A percentile compares a stretch with the other conserved stretches of the same genome.
These are phyloP conservation scores for Akanthomyces lecanii DNA, from an alignment of 2,329 filamentous ascomycete genomes.

Conservation along the genomic window DNA sequence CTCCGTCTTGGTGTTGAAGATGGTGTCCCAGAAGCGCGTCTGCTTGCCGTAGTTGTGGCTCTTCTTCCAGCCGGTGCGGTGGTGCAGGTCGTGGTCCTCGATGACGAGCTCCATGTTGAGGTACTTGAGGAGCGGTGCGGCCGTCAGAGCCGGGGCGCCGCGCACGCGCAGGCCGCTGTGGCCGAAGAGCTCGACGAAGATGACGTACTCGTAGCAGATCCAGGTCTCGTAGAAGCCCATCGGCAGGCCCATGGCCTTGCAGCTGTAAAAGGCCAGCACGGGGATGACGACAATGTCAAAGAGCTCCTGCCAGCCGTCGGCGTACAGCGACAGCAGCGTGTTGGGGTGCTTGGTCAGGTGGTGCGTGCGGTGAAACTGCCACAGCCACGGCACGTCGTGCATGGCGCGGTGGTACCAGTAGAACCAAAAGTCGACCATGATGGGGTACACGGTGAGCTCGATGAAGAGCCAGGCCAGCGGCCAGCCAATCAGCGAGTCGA, in stretches of 20 bases:
- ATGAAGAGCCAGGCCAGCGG: slow-evolving; percentile 34
- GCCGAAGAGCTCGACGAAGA: slow-evolving; percentile 35
- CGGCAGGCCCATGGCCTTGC: slow-evolving; percentile 33
- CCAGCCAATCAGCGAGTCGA: slow-evolving; percentile 16
- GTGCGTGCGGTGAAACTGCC: slow-evolving; percentile 42
- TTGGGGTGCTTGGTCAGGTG: slow-evolving; percentile 43
- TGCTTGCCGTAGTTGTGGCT: slow-evolving; percentile 38
- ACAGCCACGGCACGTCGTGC: slow-evolving; percentile 37
- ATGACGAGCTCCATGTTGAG: slow-evolving; percentile 35
- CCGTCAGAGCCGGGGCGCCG: slow-evolving; percentile 28
- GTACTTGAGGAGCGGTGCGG: slow-evolving; percentile 30
- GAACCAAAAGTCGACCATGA: slow-evolving; percentile 43
- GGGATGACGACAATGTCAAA: slow-evolving; percentile 39
- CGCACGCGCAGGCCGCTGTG: slow-evolving; percentile 36
- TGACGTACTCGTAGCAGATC: slow-evolving; percentile 40
- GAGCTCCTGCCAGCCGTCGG: slow-evolving; percentile 39
- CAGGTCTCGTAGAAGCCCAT: slow-evolving; percentile 45
- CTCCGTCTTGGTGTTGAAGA: slow-evolving; percentile 34
- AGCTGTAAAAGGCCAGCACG: slow-evolving; percentile 32
- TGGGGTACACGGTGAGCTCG: slow-evolving; percentile 37
- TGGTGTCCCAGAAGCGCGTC: slow-evolving; percentile 33
- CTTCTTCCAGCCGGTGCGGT: slow-evolving; percentile 34
- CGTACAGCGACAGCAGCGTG: slow-evolving; percentile 37
- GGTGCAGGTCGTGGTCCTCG: slow-evolving; percentile 39
- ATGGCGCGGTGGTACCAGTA: slow-evolving; percentile 41